These are phyloP conservation scores for Selaginella tamariscina DNA, from an alignment of 75 land plant genomes.

Conservation along the genomic window DNA sequence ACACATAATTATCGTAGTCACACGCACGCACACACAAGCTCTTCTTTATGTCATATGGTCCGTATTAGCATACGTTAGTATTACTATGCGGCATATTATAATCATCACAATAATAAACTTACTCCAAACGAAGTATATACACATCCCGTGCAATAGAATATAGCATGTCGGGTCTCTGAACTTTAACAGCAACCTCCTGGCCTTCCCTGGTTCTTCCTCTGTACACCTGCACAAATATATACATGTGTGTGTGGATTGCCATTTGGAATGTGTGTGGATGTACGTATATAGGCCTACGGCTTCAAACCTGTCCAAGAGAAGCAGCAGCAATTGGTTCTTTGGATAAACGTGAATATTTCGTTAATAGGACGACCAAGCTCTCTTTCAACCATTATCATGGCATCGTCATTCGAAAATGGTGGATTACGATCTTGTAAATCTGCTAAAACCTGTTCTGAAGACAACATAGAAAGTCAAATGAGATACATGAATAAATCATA, in stretches of 20 bases:
- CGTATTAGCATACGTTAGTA: too few relatives aligned
- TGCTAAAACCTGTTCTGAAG: slow-evolving; percentile 49
- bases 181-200: slow-evolving; percentile 77
- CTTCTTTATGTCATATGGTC: too few relatives aligned
- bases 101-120: slow-evolving; percentile 8
- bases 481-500: background rate
- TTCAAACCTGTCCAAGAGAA: slow-evolving; percentile 81
- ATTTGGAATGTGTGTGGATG: too few relatives aligned
- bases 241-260: background rate
- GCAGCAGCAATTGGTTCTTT: slow-evolving; percentile 87
- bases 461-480: background rate
- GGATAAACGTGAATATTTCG: slow-evolving; percentile 52
- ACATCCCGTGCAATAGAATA: slow-evolving; percentile 74
- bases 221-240: slow-evolving; percentile 55
- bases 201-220: slow-evolving; percentile 68
- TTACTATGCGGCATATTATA: too few relatives aligned
- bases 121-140: slow-evolving; percentile 93
- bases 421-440: slow-evolving; percentile 86
- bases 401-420: slow-evolving; percentile 59
- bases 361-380: slow-evolving; percentile 52
- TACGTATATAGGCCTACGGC: too few relatives aligned
- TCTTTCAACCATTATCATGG: slow-evolving; percentile 70
- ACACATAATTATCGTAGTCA: too few relatives aligned
- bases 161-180: slow-evolving; percentile 81
- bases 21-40: too few relatives aligned